Base-by-base conservation (phyloP, 2,329 filamentous ascomycete species). In the Aspergillus japonicus region DNA sequence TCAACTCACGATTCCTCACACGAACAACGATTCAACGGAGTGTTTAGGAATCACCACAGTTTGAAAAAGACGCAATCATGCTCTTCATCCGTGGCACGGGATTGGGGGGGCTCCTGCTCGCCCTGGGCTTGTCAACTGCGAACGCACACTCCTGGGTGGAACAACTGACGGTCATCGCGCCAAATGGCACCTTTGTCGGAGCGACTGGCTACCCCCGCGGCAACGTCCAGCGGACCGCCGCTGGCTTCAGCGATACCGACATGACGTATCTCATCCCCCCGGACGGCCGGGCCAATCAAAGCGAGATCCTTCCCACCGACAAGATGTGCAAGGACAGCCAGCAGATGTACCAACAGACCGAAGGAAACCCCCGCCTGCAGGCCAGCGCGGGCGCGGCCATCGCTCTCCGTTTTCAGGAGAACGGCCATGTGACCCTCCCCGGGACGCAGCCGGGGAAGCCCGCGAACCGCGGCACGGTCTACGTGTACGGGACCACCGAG, bases 71-170 rank as follows among this genome's bases (percentile, higher is more conserved):
- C 39, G 16, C 47, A 57, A 50, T 10, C 23, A 65, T 64, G 60
- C 29, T 49, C 29, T 47, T n/a, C 39, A 42, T 57, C 19, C 16
- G 24, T 21, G 47, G 16, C 29, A 56, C 39, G 14, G 59, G 35
- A 14, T n/a, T 60, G 50, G 51, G 56, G 53, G 60, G 61, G 52
- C 57, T 62, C 29, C 54, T 72, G 33, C 57, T 77, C 47, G 62
- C 68, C 50, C 59, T 72, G 35, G 62, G 77, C 23, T 52, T 63
- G 26, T 60, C 72, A 6, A 63, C 71, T 29, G 65, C 70, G 23
- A 60, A 63, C 29, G 88, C 86, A 39, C 94, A 97, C 77, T 89
- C 87, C 19, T 97, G 93, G 93, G 83, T 94, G 51, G 92, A 97
- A 76, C 81, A 88, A 68, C 81, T 94, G 53, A 85, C 82, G 62